Evolutionary conservation across 805 yeast genomes (phyloP), one percentile per base, ranked within the genome.

Genomic region (Hanseniaspora taiwanica): DNA sequence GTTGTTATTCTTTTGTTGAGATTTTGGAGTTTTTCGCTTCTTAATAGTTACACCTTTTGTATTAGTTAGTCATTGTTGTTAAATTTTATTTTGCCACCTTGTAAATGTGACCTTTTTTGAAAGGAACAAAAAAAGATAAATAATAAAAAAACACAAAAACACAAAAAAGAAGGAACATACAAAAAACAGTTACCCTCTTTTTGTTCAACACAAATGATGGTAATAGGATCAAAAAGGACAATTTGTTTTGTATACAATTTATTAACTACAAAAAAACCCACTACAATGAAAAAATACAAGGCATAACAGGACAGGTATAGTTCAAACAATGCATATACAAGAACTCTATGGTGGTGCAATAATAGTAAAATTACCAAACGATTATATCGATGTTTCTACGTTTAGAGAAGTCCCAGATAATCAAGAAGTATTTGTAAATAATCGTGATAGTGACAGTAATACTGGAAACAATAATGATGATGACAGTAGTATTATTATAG

Each of bases 391-490:
- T 57, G 96, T 86, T 1, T 80, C 94, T 1, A 57, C 65, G 27
- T 55, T 87, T 37, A 65, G 98, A 42, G 83, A 83, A 44, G 74
- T 91, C 3, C 97, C 98, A 0, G 96, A 91, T 52, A 77, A 86
- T 1, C 97, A 91, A 55, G 98, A 89, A 56, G 96, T 89, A 20
- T 91, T 72, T 56, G 74, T 87, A 3, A 69, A 68, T 38, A 51
- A 58, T 12, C 49, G 63, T 6, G 56, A 58, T 6, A 55, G 55
- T 14, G n/a, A 33, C 5, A 13, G 21, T 8, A 56, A 96, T 89
- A 20, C 89, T 72, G 56, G 74, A 86, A 3, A 69, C 5, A 55
- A 57, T 6, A 55, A 56, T 14, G 6, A 19, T 4, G 36, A 16
- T 54, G 64, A 76, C 40, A 75, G 70, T 47, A 71, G 81, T 14